Percentiles rank a stretch among this genome's conserved stretches.
phyloP scores from a whole-genome alignment of 1,284 basidiomycete genomes.

The Coniophora puteana region DNA sequence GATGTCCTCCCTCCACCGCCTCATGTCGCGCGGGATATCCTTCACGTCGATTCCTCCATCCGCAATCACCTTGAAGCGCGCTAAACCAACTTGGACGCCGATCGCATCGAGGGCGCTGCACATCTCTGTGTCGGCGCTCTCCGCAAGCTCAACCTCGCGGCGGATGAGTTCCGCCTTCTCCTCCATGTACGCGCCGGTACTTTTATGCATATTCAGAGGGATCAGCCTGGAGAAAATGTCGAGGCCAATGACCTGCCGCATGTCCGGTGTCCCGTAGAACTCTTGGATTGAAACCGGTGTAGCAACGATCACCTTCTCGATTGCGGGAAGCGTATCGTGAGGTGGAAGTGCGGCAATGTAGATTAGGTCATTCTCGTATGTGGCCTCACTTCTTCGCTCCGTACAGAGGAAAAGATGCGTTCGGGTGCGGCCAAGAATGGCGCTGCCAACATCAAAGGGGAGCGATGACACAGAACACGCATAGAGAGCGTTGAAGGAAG shows the following conservation, averaged over 20 bases:
- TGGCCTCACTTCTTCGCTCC: conserved; percentile 75
- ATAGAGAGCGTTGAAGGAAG: conserved; percentile 73
- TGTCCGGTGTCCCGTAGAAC: conserved; percentile 87
- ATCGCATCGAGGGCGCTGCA: conserved; percentile 81
- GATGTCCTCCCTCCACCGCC: conserved; percentile 79
- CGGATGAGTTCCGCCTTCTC: conserved; percentile 98
- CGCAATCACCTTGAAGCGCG: conserved; percentile 72
- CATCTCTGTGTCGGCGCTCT: conserved; percentile 80
- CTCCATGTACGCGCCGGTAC: conserved; percentile 94
- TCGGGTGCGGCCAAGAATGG: conserved; percentile 81
- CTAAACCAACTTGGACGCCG: conserved; percentile 79
- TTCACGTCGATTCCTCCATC: conserved; percentile 68
- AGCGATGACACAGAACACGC: conserved; percentile 77
- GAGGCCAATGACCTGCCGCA: conserved; percentile 91
- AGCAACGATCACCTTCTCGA: conserved; percentile 81
- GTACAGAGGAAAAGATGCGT: conserved; percentile 75
- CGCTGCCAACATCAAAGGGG: conserved; percentile 81
- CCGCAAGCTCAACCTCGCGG: conserved; percentile 84
- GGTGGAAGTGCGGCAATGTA: conserved; percentile 94
- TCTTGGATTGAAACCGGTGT: conserved; percentile 90
- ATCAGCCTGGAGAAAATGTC: conserved; percentile 90
- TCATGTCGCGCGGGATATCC: conserved; percentile 73
- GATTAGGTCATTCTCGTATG: conserved; percentile 94
- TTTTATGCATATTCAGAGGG: conserved; percentile 94
- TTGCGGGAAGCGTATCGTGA: conserved; percentile 72